Percentiles rank a stretch among this genome's conserved stretches.
phyloP scores from a whole-genome alignment of 2,329 filamentous ascomycete genomes.

The Pyricularia pennisetigena region DNA sequence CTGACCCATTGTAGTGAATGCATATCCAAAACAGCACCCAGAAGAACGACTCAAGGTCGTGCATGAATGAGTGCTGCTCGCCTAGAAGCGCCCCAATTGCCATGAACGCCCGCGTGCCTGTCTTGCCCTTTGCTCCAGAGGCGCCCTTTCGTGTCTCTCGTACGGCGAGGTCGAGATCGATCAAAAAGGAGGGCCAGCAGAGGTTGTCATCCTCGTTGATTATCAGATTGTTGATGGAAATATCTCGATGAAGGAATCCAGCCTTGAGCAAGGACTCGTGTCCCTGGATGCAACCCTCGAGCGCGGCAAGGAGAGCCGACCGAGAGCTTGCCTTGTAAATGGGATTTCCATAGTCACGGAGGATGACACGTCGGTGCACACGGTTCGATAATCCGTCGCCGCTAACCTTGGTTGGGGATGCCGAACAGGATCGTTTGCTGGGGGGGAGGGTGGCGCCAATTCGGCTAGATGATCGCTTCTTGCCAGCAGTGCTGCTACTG shows the following conservation, averaged over 20 bases:
- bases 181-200: conserved; percentile 28
- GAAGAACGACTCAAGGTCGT: conserved; percentile 38
- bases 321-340: conserved; percentile 30
- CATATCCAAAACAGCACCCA: conserved; percentile 37
- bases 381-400: conserved; percentile 19
- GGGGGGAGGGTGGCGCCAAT: conserved; percentile 11
- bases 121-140: conserved; percentile 30
- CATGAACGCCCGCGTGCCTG: conserved; percentile 34
- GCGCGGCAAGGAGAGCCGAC: conserved; percentile 21
- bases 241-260: conserved; percentile 30
- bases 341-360: conserved; percentile 27
- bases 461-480: conserved; percentile 19
- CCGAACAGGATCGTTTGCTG: conserved; percentile 21
- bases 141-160: conserved; percentile 18
- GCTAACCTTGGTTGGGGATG: conserved; percentile 16
- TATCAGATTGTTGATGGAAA: conserved; percentile 35
- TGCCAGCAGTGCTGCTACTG: conserved; percentile 12
- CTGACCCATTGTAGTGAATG: conserved; percentile 25
- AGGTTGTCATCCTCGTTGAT: conserved; percentile 32
- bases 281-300: conserved; percentile 26
- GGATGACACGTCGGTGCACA: conserved; percentile 28
- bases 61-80: conserved; percentile 33
- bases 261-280: conserved; percentile 24
- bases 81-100: conserved; percentile 30
- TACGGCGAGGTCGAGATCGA: conserved; percentile 30